A percentile compares a stretch with the other conserved stretches of the same genome.
Conservation (phyloP, 768 basidiomycete species). For the Hygrophorus russula region DNA sequence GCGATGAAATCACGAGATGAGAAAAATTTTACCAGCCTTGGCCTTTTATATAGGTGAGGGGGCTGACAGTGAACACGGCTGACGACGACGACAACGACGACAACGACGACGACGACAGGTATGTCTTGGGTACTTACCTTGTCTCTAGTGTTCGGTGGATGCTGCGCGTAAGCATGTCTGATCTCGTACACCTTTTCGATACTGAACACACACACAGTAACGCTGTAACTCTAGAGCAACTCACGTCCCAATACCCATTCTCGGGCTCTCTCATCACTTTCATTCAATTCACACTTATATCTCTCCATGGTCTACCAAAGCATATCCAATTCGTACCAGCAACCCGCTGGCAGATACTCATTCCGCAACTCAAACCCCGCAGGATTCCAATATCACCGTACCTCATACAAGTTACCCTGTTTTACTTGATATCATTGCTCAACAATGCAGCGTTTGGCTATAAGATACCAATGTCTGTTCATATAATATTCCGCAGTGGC, state of each 20-base stretch:
- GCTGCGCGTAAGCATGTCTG: constrained; percentile 49
- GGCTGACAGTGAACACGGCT: no score
- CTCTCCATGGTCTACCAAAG: constrained; percentile 58
- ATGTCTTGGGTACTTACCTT: constrained; percentile 51
- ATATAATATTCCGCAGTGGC: constrained; percentile 89
- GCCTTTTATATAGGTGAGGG: no score
- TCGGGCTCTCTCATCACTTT: constrained; percentile 81
- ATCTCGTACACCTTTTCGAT: background rate
- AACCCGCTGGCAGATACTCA: constrained; percentile 28
- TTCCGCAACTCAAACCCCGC: constrained; percentile 48
- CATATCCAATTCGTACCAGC: constrained; percentile 26
- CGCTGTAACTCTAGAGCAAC: constrained; percentile 65
- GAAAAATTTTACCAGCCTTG: no score
- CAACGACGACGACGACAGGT: background rate
- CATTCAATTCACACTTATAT: constrained; percentile 72
- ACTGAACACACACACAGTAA: constrained; percentile 35
- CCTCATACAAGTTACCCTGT: constrained; percentile 70
- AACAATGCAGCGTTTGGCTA: constrained; percentile 91
- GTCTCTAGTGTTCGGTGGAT: constrained; percentile 78
- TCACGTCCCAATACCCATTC: constrained; percentile 57
- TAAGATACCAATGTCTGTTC: constrained; percentile 80
- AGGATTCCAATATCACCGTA: constrained; percentile 66
- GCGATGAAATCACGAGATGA: background rate
- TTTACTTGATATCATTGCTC: constrained; percentile 67
- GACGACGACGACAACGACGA: background rate